A percentile compares a stretch with the other conserved stretches of the same genome.
Evolutionary conservation across 2,329 filamentous ascomycete species (phyloP).

Genomic region (Claviceps capensis): DNA sequence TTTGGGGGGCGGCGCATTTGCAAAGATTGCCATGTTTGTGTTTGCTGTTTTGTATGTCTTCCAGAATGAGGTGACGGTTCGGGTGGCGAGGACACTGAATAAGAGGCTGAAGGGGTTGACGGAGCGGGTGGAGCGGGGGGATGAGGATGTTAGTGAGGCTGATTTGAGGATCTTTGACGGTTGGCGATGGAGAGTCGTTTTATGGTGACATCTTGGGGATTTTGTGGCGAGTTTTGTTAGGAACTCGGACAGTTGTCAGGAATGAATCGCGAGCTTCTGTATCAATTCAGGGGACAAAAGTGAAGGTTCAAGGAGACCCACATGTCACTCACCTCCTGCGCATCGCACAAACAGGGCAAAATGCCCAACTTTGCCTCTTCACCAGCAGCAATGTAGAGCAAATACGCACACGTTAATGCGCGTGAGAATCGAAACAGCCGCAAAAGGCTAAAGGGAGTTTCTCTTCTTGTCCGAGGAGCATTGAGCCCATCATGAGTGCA

Average conservation of each 20-base stretch:
- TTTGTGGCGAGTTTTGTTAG: too few relatives aligned
- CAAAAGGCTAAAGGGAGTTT: background rate
- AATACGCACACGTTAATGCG: background rate
- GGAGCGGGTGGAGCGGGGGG: slow-evolving; percentile 32
- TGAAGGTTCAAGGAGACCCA: background rate
- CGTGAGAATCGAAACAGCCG: background rate
- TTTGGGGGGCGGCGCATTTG: slow-evolving; percentile 30
- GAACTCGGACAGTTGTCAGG: too few relatives aligned
- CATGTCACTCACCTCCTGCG: background rate
- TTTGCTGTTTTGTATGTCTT: slow-evolving; percentile 45
- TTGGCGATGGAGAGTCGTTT: slow-evolving; percentile 43
- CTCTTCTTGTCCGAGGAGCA: background rate
- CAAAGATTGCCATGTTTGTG: slow-evolving; percentile 38
- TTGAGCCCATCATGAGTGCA: background rate
- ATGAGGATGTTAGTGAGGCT: slow-evolving; percentile 29
- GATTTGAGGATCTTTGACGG: slow-evolving; percentile 37
- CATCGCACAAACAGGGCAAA: background rate
- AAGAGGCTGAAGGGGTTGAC: slow-evolving; percentile 35
- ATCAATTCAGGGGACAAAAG: too few relatives aligned
- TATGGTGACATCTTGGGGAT: slow-evolving; percentile 22
- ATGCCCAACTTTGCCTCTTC: background rate
- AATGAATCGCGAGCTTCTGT: too few relatives aligned
- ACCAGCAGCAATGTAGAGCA: background rate
- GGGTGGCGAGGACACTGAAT: slow-evolving; percentile 37
- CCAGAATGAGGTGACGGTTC: slow-evolving; percentile 42